Conservation (phyloP, 768 basidiomycete genomes). For the Tylopilus vinaceipallidus region DNA sequence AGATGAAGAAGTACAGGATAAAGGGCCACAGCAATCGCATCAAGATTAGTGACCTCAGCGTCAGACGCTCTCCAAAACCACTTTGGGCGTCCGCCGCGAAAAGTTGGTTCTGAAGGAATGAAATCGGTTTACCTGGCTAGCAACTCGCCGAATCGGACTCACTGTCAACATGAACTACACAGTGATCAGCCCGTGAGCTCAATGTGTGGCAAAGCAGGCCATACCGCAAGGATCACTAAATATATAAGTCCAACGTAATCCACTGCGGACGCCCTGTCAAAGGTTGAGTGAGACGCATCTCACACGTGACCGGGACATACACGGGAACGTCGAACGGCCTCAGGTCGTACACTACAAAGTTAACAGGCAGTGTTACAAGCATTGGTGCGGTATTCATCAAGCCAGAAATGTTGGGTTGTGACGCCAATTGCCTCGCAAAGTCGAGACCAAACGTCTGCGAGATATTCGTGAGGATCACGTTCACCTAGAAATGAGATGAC, state of each 20-base stretch:
- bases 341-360: conserved; percentile 47
- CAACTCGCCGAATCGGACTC: not conserved
- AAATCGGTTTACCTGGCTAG: not conserved
- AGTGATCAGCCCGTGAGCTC: conserved; percentile 2
- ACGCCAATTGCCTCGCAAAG: conserved; percentile 32
- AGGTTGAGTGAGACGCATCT: not conserved
- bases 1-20: conserved; percentile 41
- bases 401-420: conserved; percentile 26
- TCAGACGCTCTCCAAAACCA: conserved; percentile 40
- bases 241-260: conserved; percentile 57
- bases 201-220: not conserved
- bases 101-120: conserved; percentile 28
- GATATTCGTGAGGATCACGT: conserved; percentile 36
- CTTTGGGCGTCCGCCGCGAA: conserved; percentile 35
- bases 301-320: conserved; percentile 34
- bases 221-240: conserved; percentile 36
- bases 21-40: conserved; percentile 41
- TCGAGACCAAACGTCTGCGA: conserved; percentile 35
- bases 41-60: conserved; percentile 37
- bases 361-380: conserved; percentile 47
- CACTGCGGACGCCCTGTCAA: conserved; percentile 49
- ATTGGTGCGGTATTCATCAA: conserved; percentile 48
- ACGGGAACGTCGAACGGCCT: conserved; percentile 58
- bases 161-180: conserved; percentile 30
- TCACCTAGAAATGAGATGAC: conserved; percentile 18